Conservation (phyloP, 805 yeast genomes). For the Candida quercuum region DNA sequence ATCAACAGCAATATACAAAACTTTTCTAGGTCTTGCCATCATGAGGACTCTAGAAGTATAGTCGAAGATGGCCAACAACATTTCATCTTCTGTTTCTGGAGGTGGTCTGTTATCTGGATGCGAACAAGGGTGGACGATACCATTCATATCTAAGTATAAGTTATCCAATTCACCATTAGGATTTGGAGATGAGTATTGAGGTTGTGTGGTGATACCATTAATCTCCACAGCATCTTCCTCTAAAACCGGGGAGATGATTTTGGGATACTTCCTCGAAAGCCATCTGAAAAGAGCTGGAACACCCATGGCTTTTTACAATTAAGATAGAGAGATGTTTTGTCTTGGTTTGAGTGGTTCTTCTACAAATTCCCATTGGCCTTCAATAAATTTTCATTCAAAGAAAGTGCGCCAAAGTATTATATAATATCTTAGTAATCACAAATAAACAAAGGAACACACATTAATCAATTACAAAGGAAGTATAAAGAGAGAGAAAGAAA, state of each 20-base stretch:
- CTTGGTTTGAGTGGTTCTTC: no score
- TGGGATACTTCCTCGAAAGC: conserved; percentile 90
- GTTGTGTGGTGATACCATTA: conserved; percentile 59
- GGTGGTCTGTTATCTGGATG: conserved; percentile 97
- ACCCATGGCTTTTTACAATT: conserved; percentile 50
- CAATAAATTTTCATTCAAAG: no score
- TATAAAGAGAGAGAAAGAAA: no score
- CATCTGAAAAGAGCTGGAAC: conserved; percentile 98
- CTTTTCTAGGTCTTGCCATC: conserved; percentile 94
- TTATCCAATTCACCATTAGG: conserved; percentile 97
- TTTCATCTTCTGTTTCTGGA: conserved; percentile 94
- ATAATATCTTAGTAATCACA: no score
- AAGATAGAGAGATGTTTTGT: not conserved
- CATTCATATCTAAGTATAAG: conserved; percentile 94
- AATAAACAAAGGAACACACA: no score
- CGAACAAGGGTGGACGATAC: conserved; percentile 98
- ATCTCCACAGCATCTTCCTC: conserved; percentile 61
- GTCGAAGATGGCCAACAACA: conserved; percentile 88
- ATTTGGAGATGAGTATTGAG: conserved; percentile 68
- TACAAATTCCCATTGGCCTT: no score
- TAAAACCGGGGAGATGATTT: conserved; percentile 83
- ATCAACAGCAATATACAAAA: conserved; percentile 92
- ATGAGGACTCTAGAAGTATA: conserved; percentile 88
- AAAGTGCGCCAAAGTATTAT: no score
- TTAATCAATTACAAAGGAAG: no score